Conservation (phyloP, 257 asterid genomes). For the Knoxia roxburghii region DNA sequence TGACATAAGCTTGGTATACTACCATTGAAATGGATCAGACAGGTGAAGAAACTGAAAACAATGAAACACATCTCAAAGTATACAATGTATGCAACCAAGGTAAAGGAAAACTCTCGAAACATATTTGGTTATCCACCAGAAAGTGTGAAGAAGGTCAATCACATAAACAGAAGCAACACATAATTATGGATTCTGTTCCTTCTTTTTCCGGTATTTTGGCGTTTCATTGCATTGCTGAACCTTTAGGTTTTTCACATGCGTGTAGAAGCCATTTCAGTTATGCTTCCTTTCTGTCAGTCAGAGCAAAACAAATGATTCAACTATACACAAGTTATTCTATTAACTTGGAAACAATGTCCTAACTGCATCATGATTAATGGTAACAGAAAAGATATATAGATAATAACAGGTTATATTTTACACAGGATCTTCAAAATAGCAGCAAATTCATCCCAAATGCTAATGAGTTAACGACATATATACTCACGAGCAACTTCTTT, state of each 20-base stretch:
- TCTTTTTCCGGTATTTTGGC: not conserved
- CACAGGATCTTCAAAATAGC: too few species aligned
- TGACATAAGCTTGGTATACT: not conserved
- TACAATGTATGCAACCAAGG: not conserved
- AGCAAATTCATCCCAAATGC: too few species aligned
- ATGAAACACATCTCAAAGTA: not conserved
- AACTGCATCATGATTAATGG: not conserved
- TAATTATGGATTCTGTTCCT: not conserved
- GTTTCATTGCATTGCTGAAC: not conserved
- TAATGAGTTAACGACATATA: not conserved
- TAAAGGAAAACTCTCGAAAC: too few species aligned
- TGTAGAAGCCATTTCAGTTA: not conserved
- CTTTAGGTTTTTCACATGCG: not conserved
- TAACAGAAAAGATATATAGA: not conserved
- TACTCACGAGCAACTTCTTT: not conserved
- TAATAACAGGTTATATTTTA: not conserved
- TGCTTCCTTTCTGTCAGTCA: not conserved
- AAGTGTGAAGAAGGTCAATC: not conserved
- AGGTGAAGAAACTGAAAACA: too few species aligned
- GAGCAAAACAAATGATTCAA: not conserved
- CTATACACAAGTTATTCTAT: too few species aligned
- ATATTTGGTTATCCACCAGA: not conserved
- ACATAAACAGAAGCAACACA: not conserved
- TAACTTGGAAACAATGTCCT: too few species aligned
- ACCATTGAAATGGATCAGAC: not conserved